Base-by-base conservation (phyloP, 345 rosid genomes). In the Pistacia atlantica region DNA sequence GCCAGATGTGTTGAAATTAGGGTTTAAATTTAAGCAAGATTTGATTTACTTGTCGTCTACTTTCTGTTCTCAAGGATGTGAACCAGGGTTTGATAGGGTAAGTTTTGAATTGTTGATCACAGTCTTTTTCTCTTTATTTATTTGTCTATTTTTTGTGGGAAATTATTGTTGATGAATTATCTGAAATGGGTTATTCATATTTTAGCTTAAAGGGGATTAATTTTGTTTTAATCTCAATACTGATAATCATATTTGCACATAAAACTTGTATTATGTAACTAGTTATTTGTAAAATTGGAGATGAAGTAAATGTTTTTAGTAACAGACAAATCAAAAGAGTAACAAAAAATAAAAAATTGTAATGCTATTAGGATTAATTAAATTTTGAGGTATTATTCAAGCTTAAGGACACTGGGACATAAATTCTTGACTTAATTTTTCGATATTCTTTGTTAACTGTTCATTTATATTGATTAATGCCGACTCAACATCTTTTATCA, bases 11-110 rank as follows among this genome's bases (percentile, higher is more conserved):
- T 66, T 95, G 90, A 94, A 94, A 76, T 68, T 93, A 45, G 97
- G 97, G 52, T 95, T 95, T 42, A 81, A 88, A 61, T 93, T 95
- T 60, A 93, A 91, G 87, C 98, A 95, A 81, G 98, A 95, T 77
- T 83, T 95, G 87, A 78, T 80, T 73, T 93, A 83, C 86, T 77
- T 95, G 82, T 93, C 98, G 16, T 89, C 95, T 13, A 95, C 97
- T 20, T 92, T 95, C 75, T 81, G 83, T 74, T 84, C 86, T 3
- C 84, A 81, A 59, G 97, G 93, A 28, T 89, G 94, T 79, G 88
- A 86, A 62, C 77, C 72, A 62, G 89, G 95, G 2, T 95, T 95
- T 79, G 87, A 88, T 11, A 85, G 85, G 92, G 97, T 95, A 72
- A 73, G 60, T 4, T 14, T 79, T 68, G 69, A 12, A 11, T 58